Base-by-base conservation (phyloP, 331 rosid species). In the Cydonia oblonga region DNA sequence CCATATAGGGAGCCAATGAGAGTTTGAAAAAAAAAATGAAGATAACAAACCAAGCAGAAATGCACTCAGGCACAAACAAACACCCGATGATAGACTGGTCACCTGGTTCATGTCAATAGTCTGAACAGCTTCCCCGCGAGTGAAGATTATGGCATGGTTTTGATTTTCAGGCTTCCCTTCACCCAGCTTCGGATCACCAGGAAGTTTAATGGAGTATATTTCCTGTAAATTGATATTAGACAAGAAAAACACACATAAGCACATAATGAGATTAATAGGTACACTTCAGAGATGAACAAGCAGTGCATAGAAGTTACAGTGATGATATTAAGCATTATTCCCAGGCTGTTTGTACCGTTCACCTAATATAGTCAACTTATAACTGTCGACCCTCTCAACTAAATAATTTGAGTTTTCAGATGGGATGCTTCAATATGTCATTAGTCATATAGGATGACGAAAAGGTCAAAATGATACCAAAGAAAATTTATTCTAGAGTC, bases 101-200 rank as follows among this genome's bases (percentile, higher is more conserved):
- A 91, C 98, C 95, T 93, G 98, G 83, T 93, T 93, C 98, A 93
- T 93, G 84, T 93, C 98, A 60, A 93, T 93, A 56, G 98, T 93
- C 83, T 93, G 98, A 75, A 93, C 85, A 76, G 98, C 98, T 75
- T 87, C 96, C 54, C 98, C 98, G 4, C 98, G 98, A 25, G 98
- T 93, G 83, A 93, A 93, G 78, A 93, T 42, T 72, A 93, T 91
- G 20, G 98, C 97, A 83, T 93, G 98, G 75, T 93, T 93, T 89
- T 93, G 98, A 81, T 93, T 93, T 84, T 93, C 98, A 15, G 98
- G 98, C 83, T 93, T 93, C 78, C 98, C 98, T 89, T 93, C 98
- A 71, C 98, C 98, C 38, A 93, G 92, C 89, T 91, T 93, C 14
- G 98, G 98, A 79, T 93, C 89, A 69, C 98, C 98, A 74, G 98